Conservation (phyloP, 164 flowering plant genomes). For the Paratinospora sagittata region DNA sequence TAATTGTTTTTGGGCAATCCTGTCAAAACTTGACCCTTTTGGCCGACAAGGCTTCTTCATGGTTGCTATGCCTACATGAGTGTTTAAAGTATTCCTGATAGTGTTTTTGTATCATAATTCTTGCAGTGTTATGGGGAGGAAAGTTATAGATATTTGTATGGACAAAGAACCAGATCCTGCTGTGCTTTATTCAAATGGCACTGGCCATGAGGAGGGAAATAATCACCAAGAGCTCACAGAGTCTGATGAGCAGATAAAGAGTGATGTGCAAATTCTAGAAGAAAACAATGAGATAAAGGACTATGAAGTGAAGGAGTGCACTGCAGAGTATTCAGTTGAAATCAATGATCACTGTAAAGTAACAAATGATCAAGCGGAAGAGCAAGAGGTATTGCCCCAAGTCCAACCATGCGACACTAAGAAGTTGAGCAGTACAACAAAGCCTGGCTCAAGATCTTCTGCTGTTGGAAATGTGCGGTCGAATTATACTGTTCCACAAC, state of each 20-base stretch:
- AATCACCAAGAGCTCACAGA: slow-evolving; percentile 13
- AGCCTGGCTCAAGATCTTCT: slow-evolving; percentile 31
- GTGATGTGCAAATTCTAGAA: slow-evolving; percentile 21
- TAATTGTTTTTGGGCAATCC: not conserved
- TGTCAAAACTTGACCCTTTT: not conserved
- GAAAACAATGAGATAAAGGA: slow-evolving; percentile 39
- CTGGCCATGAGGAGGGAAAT: slow-evolving; percentile 17
- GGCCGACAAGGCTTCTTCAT: not conserved
- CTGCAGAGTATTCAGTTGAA: slow-evolving; percentile 31
- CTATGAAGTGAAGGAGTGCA: slow-evolving; percentile 63
- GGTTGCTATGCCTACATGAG: not conserved
- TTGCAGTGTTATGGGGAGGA: slow-evolving; percentile 66
- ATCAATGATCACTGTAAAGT: slow-evolving; percentile 18
- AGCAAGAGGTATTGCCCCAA: slow-evolving; percentile 30
- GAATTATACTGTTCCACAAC: slow-evolving; percentile 56
- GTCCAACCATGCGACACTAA: slow-evolving; percentile 19
- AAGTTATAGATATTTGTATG: slow-evolving; percentile 37
- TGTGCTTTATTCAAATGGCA: slow-evolving; percentile 24
- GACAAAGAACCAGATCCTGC: slow-evolving; percentile 49
- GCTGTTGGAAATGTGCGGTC: slow-evolving; percentile 33
- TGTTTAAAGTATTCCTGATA: not conserved
- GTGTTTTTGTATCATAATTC: not conserved
- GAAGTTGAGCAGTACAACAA: slow-evolving; percentile 27
- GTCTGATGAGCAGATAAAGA: slow-evolving; percentile 23
- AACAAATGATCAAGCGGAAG: slow-evolving; percentile 27